phyloP scores from a whole-genome alignment of 164 flowering plant species.

The Nymphaea thermarum region DNA sequence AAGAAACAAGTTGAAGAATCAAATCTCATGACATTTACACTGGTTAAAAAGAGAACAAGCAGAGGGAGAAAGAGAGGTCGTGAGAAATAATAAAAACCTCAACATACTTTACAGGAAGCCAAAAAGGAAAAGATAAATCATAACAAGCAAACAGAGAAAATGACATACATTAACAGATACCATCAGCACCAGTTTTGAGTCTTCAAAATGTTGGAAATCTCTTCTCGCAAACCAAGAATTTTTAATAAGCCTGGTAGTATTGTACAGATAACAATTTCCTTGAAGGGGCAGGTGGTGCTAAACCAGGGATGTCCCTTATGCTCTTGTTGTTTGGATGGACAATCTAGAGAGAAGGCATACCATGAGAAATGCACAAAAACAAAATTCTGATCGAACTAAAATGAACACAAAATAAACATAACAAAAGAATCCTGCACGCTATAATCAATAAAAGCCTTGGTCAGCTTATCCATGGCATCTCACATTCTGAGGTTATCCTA shows the following conservation, averaged over 20 bases:
- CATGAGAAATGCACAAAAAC: background rate
- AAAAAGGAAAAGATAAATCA: no score
- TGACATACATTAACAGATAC: background rate
- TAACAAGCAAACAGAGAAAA: background rate
- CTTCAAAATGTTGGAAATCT: background rate
- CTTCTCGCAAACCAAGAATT: background rate
- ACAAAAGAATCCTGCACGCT: no score
- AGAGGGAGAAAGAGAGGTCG: background rate
- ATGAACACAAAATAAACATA: background rate
- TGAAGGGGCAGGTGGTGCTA: slow-evolving; percentile 85
- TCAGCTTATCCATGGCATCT: background rate
- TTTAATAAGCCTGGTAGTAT: background rate
- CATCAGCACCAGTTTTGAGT: background rate
- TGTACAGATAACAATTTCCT: slow-evolving; percentile 52
- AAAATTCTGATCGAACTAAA: background rate
- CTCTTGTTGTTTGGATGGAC: slow-evolving; percentile 74
- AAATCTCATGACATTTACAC: no score
- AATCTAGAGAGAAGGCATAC: slow-evolving; percentile 27
- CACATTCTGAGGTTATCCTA: background rate
- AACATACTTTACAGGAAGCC: background rate
- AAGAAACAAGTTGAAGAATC: no score
- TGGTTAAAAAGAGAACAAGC: no score
- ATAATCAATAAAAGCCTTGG: no score
- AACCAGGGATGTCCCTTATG: slow-evolving; percentile 83
- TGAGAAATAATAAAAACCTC: background rate